A percentile compares a stretch with the other conserved stretches of the same genome.
phyloP scores from a whole-genome alignment of 495 filamentous ascomycete species.

The Penicillium turbatum region DNA sequence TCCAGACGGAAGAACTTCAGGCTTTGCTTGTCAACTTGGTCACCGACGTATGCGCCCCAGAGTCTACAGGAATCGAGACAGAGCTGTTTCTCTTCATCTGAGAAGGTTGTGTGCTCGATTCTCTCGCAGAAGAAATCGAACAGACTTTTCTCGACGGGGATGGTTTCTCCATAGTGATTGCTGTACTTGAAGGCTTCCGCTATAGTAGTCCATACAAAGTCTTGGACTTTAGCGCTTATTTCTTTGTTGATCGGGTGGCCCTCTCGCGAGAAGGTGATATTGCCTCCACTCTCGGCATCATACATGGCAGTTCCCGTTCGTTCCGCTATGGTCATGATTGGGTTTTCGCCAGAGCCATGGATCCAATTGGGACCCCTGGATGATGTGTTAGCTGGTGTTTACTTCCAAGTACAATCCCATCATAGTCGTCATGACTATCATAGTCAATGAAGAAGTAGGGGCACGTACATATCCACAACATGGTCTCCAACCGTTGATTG shows the following conservation, averaged over 20 bases:
- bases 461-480: constrained; percentile 44
- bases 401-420: neutral
- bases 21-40: constrained; percentile 70
- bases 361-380: constrained; percentile 89
- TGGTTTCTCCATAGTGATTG: constrained; percentile 58
- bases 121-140: constrained; percentile 71
- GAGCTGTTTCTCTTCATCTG: constrained; percentile 48
- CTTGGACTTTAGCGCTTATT: constrained; percentile 50
- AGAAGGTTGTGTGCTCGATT: constrained; percentile 52
- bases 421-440: neutral
- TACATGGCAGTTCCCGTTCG: constrained; percentile 59
- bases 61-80: constrained; percentile 60
- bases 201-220: constrained; percentile 75
- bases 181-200: constrained; percentile 76
- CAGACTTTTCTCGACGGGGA: constrained; percentile 63
- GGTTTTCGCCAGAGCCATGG: constrained; percentile 81
- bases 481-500: constrained; percentile 37
- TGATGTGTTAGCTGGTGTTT: neutral
- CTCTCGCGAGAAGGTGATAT: constrained; percentile 57
- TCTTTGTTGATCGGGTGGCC: constrained; percentile 54
- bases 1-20: constrained; percentile 94
- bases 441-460: neutral
- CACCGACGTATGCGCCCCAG: constrained; percentile 90
- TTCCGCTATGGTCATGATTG: constrained; percentile 73
- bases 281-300: constrained; percentile 47